Evolutionary conservation across 148 eudicot species (phyloP).

Genomic region (Euryodendron excelsum): DNA sequence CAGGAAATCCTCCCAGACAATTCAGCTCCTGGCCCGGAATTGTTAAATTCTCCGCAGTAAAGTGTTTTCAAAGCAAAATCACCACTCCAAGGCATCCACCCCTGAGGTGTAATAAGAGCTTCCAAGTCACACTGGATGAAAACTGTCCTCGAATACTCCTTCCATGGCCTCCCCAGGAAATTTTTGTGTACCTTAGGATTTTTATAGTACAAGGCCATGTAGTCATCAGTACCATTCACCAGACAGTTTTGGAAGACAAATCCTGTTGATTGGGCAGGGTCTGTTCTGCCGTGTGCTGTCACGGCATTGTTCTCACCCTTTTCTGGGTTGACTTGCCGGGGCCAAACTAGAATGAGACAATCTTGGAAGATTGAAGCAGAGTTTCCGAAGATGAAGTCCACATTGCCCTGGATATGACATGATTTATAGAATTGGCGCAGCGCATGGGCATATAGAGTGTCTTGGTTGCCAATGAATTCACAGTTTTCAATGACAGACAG

Average conservation of each 20-base stretch:
- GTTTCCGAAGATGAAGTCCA: conserved; percentile 85
- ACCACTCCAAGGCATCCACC: conserved; percentile 77
- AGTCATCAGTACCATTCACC: conserved; percentile 65
- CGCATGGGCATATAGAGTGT: conserved; percentile 82
- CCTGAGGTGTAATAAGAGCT: conserved; percentile 39
- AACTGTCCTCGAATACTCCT: conserved; percentile 76
- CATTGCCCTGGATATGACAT: conserved; percentile 71
- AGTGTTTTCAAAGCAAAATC: conserved; percentile 60
- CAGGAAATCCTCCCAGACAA: conserved; percentile 49
- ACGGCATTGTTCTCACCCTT: conserved; percentile 77
- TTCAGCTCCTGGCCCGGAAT: conserved; percentile 55
- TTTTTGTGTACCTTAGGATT: conserved; percentile 69
- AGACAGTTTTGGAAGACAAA: conserved; percentile 59
- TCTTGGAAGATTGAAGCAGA: conserved; percentile 74
- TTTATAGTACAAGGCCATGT: conserved; percentile 50
- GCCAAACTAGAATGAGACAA: conserved; percentile 63
- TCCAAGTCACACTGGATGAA: conserved; percentile 49
- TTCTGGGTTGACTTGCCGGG: conserved; percentile 60
- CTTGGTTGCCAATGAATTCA: conserved; percentile 87
- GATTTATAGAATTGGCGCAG: conserved; percentile 77
- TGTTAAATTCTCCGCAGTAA: conserved; percentile 76
- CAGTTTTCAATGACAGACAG: conserved; percentile 66
- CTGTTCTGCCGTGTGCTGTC: conserved; percentile 80
- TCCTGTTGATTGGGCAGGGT: conserved; percentile 76
- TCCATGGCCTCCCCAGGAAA: conserved; percentile 88